Base-by-base conservation (phyloP, 2,329 filamentous ascomycete species). In the Dothidotthia symphoricarpi region DNA sequence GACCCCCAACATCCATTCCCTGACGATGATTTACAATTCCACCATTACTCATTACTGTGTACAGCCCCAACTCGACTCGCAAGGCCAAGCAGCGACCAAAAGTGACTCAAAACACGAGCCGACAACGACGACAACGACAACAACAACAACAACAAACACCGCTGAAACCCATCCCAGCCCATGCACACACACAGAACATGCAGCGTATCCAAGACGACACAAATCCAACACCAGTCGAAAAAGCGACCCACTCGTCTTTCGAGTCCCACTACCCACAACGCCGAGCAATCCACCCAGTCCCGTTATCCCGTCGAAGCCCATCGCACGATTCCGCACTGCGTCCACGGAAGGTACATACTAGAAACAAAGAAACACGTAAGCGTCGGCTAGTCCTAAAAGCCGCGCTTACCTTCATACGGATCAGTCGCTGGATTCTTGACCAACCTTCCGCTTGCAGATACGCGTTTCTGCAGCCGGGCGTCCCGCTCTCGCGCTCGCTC, bases 391-490 rank as follows among this genome's bases (percentile, higher is more conserved):
- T 25, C 33, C 51, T 59, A 63, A 27, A 49, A 53, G 47, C 59
- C 58, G 47, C 63, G 61, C 57, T 62, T 61, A 61, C 59, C 58
- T 53, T 68, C 59, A 28, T 45, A 30, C 28, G 45, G 36, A 22
- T 66, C 63, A 6, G 55, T 41, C 28, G 52, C 51, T 16, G 54
- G 48, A 16, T 50, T 52, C 45, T 66, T 66, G 28, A 67, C 63
- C 58, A 70, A 61, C 59, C 66, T 68, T 54, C 65, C 66, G 15
- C 66, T 51, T 24, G 66, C 65, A 30, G 63, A 66, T 7, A 68
- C 64, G 30, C 67, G 54, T 46, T 70, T 70, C 39, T 68, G 65
- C 28, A 69, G 39, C 44, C 60, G 53, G 12, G 54, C 53, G 15
- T 69, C 64, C 13, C 67, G 45, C 41, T 68, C 62, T 24, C 61